Evolutionary conservation across 2,329 filamentous ascomycete genomes (phyloP).

Genomic region (Purpureocillium takamizusanense): DNA sequence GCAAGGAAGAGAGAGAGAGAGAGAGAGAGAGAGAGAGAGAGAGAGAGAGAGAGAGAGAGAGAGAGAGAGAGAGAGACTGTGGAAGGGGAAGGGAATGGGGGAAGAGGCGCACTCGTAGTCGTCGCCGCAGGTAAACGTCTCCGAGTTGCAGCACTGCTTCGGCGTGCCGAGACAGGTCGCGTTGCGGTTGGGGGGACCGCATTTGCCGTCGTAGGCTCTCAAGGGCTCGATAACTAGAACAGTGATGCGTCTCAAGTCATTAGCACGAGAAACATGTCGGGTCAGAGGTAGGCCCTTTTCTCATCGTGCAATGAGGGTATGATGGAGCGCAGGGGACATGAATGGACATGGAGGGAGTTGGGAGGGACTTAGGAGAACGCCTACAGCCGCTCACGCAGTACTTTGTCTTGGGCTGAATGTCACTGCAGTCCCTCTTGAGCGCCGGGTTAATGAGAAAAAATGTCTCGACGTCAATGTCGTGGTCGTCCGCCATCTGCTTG

Average conservation of each 20-base stretch:
- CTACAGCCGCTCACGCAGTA: constrained; percentile 22
- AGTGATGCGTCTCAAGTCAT: too few species aligned
- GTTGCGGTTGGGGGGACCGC: constrained; percentile 20
- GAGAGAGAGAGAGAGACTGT: constrained; percentile 1
- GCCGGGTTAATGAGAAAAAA: constrained; percentile 18
- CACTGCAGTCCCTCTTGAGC: constrained; percentile 16
- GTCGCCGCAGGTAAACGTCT: constrained; percentile 21
- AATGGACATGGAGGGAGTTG: neutral
- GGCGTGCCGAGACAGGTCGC: constrained; percentile 20
- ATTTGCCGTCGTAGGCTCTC: constrained; percentile 16
- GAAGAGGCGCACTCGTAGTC: too few species aligned
- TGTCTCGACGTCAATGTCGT: constrained; percentile 11
- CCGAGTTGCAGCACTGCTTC: constrained; percentile 21
- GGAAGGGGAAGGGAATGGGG: too few species aligned
- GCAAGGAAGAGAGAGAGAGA: too few species aligned
- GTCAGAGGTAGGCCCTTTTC: too few species aligned
- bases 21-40: too few species aligned
- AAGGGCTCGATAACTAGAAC: constrained; percentile 16
- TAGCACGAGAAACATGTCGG: too few species aligned
- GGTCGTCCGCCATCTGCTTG: constrained; percentile 10
- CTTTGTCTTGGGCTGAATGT: constrained; percentile 15
- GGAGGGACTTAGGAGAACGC: constrained; percentile 10
- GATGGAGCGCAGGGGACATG: too few species aligned
- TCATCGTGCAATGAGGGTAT: too few species aligned
- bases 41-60: too few species aligned